These are phyloP conservation scores for Conticribra guillardii DNA, from an alignment of 108 stramenopile species.

Conservation along the genomic window DNA sequence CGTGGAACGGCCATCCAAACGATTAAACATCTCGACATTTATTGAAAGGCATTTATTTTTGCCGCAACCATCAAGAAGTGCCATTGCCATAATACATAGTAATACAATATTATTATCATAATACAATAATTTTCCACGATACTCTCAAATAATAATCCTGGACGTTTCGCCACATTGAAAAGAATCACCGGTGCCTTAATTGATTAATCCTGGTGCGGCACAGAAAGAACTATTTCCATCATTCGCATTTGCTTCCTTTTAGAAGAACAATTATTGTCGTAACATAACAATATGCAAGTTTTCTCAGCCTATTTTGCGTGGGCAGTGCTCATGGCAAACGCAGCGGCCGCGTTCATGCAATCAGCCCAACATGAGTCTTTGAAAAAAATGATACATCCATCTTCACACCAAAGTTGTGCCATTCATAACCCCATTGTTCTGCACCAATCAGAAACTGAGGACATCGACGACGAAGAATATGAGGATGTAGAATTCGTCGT, in stretches of 20 bases:
- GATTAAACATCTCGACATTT: too few relatives aligned
- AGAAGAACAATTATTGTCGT: not conserved
- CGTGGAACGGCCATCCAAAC: too few relatives aligned
- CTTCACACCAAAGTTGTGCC: not conserved
- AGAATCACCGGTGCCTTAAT: too few relatives aligned
- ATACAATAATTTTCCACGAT: too few relatives aligned
- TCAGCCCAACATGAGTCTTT: not conserved
- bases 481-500: constrained; percentile 36
- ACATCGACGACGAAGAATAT: not conserved
- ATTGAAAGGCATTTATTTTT: too few relatives aligned
- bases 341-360: not conserved
- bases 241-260: too few relatives aligned
- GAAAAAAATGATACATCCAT: not conserved
- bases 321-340: not conserved
- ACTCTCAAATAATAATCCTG: too few relatives aligned
- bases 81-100: too few relatives aligned
- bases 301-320: not conserved
- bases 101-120: too few relatives aligned
- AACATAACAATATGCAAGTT: not conserved
- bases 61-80: too few relatives aligned
- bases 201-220: too few relatives aligned
- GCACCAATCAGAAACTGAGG: not conserved
- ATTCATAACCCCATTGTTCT: not conserved
- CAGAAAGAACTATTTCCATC: not conserved
- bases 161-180: too few relatives aligned